A percentile compares a stretch with the other conserved stretches of the same genome.
These are phyloP conservation scores for Fallopia convolvulus DNA, from an alignment of 148 eudicot genomes.

Conservation along the genomic window DNA sequence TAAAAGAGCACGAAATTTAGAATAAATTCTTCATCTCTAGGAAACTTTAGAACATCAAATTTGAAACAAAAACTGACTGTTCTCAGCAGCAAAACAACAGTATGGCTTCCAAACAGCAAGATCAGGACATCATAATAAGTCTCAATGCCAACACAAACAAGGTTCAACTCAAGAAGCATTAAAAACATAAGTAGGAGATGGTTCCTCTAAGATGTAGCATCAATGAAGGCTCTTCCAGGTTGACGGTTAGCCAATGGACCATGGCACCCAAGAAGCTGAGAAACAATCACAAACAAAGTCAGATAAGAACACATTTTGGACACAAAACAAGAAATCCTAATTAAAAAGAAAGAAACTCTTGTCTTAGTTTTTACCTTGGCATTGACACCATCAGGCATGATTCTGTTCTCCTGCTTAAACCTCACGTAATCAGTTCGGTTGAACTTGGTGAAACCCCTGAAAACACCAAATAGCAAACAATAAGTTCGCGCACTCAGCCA, in stretches of 20 bases:
- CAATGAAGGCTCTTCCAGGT: constrained; percentile 40
- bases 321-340: not conserved
- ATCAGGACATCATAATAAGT: not conserved
- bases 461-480: not conserved
- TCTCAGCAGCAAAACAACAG: not conserved
- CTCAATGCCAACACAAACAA: not conserved
- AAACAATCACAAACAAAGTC: not conserved
- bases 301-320: not conserved
- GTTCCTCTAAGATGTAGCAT: constrained; percentile 8
- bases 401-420: constrained; percentile 27
- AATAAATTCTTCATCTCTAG: too few species aligned
- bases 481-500: not conserved
- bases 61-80: not conserved
- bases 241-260: constrained; percentile 38
- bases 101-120: not conserved
- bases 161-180: not conserved
- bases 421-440: constrained; percentile 33
- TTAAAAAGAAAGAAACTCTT: not conserved
- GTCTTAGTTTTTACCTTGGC: constrained; percentile 22
- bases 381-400: constrained; percentile 37
- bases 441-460: constrained; percentile 40
- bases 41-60: not conserved
- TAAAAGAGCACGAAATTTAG: too few species aligned
- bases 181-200: not conserved
- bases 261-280: constrained; percentile 46